Base-by-base conservation (phyloP, 169 alveolate species). In the Babesia caballi region DNA sequence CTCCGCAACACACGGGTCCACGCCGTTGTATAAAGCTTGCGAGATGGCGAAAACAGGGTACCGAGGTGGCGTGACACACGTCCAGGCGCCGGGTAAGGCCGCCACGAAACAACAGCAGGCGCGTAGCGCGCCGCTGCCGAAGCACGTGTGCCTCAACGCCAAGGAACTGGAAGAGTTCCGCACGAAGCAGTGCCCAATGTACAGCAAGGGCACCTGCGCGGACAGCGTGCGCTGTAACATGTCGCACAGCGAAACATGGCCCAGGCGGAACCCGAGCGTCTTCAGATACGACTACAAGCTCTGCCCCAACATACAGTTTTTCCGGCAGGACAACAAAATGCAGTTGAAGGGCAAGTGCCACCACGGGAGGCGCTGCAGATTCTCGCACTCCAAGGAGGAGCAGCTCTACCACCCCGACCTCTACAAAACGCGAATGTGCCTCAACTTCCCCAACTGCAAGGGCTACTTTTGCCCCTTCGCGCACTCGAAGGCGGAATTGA, bases 321-420 rank as follows among this genome's bases (percentile, higher is more conserved):
- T 60, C 41, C 8, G 84, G 42, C n/a, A n/a, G 35, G 74, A 66
- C 23, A 71, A 81, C 50, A 81, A 81, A 54, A 81, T 81, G 88
- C 83, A 71, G 63, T 35, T 81, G 42, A 73, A 60, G 21, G 88
- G 94, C 41, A 84, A 85, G 59, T 93, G 97, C 70, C 85, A 67
- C 46, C 74, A 92, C 36, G 96, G 96, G 9, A 83, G 95, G 50
- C 84, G 83, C 53, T 94, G 97, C 66, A 94, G 91, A 30, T 94
- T 89, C 82, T 90, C 97, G 14, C 97, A 94, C 84, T 90, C 96
- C n/a, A 72, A 89, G 36, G 97, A 94, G 61, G 97, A 94, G 74
- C 92, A 93, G 35, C 81, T 89, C 50, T 94, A 94, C 75, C 97
- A 94, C 69, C 97, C 97, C 0, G 82, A 93, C 58, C 81, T 90